Conservation (phyloP, 1,284 basidiomycete genomes). For the Ceratobasidium sp. region DNA sequence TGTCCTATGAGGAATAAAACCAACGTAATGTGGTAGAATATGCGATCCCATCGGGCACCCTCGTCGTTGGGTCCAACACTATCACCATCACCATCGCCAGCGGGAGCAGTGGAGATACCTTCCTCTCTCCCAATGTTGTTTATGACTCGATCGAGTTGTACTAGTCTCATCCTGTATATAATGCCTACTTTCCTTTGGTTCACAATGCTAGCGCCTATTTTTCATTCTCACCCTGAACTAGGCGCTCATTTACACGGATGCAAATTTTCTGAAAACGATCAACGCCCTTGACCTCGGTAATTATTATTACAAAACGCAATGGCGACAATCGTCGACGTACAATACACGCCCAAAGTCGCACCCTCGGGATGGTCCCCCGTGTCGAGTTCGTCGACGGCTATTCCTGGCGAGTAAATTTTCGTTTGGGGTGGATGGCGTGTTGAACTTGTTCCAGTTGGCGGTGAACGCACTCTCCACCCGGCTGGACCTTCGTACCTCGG, state of each 20-base stretch:
- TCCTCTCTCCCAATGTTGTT: slow-evolving; percentile 37
- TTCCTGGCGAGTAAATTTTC: not conserved
- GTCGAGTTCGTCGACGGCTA: slow-evolving; percentile 21
- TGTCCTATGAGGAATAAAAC: not conserved
- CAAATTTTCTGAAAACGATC: slow-evolving; percentile 26
- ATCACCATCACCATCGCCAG: slow-evolving; percentile 33
- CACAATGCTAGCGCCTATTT: not conserved
- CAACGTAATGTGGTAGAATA: slow-evolving; percentile 3
- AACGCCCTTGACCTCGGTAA: slow-evolving; percentile 23
- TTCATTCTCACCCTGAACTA: slow-evolving; percentile 1
- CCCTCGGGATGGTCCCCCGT: slow-evolving; percentile 30
- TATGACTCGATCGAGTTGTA: slow-evolving; percentile 35
- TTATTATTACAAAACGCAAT: slow-evolving; percentile 4
- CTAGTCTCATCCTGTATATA: not conserved
- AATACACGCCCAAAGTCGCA: slow-evolving; percentile 19
- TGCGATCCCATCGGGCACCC: slow-evolving; percentile 29
- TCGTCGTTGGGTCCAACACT: slow-evolving; percentile 35
- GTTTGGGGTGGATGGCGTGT: not conserved
- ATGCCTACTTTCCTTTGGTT: not conserved
- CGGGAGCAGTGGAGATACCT: slow-evolving; percentile 32
- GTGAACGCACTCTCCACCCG: slow-evolving; percentile 65
- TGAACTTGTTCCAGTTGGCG: slow-evolving; percentile 44
- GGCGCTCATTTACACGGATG: slow-evolving; percentile 24
- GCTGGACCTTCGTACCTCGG: slow-evolving; percentile 85
- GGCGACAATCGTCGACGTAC: slow-evolving; percentile 35